phyloP scores from a whole-genome alignment of 345 rosid species.

The Salix brachista region DNA sequence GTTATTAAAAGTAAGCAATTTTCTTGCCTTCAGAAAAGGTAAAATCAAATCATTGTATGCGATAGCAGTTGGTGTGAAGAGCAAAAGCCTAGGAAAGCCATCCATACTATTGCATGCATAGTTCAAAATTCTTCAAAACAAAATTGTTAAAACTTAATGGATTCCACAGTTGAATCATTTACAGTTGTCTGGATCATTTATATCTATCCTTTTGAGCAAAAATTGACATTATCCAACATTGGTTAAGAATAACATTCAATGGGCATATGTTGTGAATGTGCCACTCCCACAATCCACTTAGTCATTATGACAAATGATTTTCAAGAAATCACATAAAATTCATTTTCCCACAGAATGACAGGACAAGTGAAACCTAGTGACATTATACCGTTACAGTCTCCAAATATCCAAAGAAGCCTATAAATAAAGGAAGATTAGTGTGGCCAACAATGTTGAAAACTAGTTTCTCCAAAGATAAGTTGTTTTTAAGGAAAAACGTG shows the following conservation, averaged over 20 bases:
- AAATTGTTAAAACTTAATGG: neutral
- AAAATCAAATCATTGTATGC: neutral
- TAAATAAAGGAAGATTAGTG: neutral
- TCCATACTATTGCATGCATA: too few species aligned
- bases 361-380: too few species aligned
- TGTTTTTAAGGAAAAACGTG: neutral
- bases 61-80: too few species aligned
- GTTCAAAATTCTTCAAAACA: neutral
- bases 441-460: neutral
- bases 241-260: too few species aligned
- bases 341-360: too few species aligned
- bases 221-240: too few species aligned
- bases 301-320: too few species aligned
- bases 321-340: too few species aligned
- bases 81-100: neutral
- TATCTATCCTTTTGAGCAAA: neutral
- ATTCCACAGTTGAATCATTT: neutral
- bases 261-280: too few species aligned
- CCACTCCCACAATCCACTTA: too few species aligned
- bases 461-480: neutral
- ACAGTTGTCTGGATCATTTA: neutral
- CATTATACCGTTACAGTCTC: too few species aligned
- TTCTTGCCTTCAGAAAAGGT: neutral
- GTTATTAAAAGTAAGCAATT: slow-evolving; percentile 5
- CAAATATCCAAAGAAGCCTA: neutral